Evolutionary conservation across 257 asterid species (phyloP).

Genomic region (Nicotiana undulata): DNA sequence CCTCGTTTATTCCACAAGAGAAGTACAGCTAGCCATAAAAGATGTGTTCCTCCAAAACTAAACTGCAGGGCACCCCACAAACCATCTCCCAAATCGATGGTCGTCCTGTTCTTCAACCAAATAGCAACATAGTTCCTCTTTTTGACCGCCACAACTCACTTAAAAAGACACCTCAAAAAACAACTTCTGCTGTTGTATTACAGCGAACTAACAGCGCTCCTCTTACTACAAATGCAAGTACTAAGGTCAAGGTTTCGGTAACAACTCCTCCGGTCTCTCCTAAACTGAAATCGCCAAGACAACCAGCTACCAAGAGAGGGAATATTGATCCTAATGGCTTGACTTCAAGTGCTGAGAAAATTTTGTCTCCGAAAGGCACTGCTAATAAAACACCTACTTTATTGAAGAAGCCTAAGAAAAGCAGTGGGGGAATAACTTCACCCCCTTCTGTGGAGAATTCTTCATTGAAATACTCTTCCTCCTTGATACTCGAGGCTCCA

Average conservation of each 20-base stretch:
- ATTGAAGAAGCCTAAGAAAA: constrained; percentile 34
- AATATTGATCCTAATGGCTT: constrained; percentile 21
- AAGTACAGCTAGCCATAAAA: not conserved
- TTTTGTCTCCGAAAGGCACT: constrained; percentile 13
- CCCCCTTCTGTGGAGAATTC: constrained; percentile 1
- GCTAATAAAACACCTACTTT: not conserved
- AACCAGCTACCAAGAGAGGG: constrained; percentile 30
- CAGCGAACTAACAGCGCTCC: no score
- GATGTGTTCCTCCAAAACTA: constrained; percentile 52
- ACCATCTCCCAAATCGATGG: constrained; percentile 28
- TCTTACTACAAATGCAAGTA: not conserved
- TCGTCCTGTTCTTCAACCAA: constrained; percentile 43
- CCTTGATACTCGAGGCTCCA: constrained; percentile 38
- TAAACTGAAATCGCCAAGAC: constrained; percentile 35
- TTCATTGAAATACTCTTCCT: constrained; percentile 28
- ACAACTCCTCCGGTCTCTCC: constrained; percentile 33
- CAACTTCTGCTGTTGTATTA: not conserved
- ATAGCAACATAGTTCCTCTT: constrained; percentile 38
- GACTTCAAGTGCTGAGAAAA: constrained; percentile 24
- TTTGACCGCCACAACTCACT: constrained; percentile 42
- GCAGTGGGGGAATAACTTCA: not conserved
- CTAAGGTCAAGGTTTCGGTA: not conserved
- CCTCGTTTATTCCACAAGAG: not conserved
- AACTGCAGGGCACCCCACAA: constrained; percentile 21
- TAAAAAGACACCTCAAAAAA: constrained; percentile 13